Evolutionary conservation across 441 rosid species (phyloP), one percentile per base, ranked within the genome.

Genomic region (Kokia cookei): DNA sequence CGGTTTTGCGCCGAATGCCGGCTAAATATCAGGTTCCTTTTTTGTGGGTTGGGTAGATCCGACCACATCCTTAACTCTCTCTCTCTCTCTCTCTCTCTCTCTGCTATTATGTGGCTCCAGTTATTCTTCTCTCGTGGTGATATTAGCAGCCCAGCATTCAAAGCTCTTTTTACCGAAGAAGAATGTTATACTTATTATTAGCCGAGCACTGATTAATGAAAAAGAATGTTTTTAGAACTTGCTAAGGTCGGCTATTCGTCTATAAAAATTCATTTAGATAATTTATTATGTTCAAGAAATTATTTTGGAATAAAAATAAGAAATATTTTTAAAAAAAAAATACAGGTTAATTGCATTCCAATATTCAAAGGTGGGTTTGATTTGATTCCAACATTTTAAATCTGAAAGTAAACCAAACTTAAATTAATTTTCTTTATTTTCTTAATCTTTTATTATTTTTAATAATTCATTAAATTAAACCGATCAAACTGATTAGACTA

Each of bases 1-100:
- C 75, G 69, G 77, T 35, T 65, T 10, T 27, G 71, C 80, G 80
- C 78, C 80, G 80, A 79, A 65, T 62, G 48, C 81, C 79, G 74
- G 82, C 81, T 65, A 73, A 53, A 73, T 43, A 69, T 77, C 72
- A 75, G 84, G 73, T 60, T 65, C 35, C 42, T 22, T 65, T 43
- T 10, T 43, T 22, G 45, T 19, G 62, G 37, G 22, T 80, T 54
- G 82, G 60, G 65, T 60, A 22, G 29, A 48, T 76, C n/a, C 17
- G 50, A 64, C 51, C 50, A 19, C 17, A 65, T 65, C 3, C 29
- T 63, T 17, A 37, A 40, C 27, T 63, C 19, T 32, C 37, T 32
- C 35, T 29, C 5, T 32, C 35, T 37, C n/a, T 61, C 27, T 63
- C 19, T 32, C 37, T 32, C 35, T 29, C 5, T 32, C 35, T 37